These are phyloP conservation scores for Vigna mungo DNA, from an alignment of 306 rosid genomes.

Conservation along the genomic window DNA sequence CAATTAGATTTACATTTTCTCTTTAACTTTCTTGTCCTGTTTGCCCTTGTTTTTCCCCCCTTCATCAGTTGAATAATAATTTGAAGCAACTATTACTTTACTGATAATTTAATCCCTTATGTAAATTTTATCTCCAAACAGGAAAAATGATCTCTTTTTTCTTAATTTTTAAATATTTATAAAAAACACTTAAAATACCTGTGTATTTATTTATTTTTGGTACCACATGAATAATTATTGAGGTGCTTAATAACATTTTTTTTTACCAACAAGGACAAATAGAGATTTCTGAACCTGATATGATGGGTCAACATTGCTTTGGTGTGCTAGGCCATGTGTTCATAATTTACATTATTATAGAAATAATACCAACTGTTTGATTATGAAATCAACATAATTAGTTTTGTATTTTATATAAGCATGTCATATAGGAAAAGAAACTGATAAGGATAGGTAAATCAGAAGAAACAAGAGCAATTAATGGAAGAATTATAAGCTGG, in stretches of 20 bases:
- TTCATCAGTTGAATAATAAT: neutral
- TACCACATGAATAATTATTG: neutral
- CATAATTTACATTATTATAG: constrained; percentile 41
- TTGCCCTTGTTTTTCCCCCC: neutral
- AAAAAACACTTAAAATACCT: neutral
- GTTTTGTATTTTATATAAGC: constrained; percentile 42
- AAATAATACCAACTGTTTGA: constrained; percentile 45
- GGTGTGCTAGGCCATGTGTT: constrained; percentile 41
- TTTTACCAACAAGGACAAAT: constrained; percentile 8
- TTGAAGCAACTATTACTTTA: neutral
- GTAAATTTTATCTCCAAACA: neutral
- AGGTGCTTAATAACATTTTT: neutral
- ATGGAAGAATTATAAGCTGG: constrained; percentile 34
- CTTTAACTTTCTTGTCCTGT: neutral
- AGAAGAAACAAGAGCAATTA: constrained; percentile 39
- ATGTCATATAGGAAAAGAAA: constrained; percentile 48
- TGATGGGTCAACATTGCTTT: constrained; percentile 49
- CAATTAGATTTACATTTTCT: neutral
- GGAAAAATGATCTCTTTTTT: neutral
- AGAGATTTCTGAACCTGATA: constrained; percentile 33
- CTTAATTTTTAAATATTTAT: constrained; percentile 2
- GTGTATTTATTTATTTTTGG: neutral
- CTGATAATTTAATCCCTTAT: neutral
- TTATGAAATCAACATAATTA: constrained; percentile 48
- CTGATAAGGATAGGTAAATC: constrained; percentile 40